phyloP scores from a whole-genome alignment of 1,284 basidiomycete genomes.

The Termitomyces sp. region DNA sequence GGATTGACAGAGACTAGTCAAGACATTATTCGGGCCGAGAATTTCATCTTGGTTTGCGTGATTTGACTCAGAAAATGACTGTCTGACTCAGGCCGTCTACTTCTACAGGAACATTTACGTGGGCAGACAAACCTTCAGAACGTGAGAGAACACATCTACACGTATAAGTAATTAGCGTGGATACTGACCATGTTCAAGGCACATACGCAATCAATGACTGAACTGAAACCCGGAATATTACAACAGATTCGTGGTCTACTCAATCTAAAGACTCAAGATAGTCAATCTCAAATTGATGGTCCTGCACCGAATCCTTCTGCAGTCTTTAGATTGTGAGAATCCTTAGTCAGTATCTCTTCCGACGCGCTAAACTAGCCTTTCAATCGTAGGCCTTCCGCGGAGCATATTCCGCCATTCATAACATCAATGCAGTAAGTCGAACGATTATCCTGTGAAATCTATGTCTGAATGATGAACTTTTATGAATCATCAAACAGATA shows the following conservation, averaged over 20 bases:
- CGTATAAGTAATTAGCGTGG: neutral
- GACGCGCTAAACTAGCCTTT: neutral
- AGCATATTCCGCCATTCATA: neutral
- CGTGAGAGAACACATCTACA: neutral
- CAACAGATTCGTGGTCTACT: neutral
- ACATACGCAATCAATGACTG: neutral
- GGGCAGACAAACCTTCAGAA: neutral
- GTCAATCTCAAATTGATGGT: neutral
- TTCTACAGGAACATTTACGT: neutral
- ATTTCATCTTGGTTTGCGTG: neutral
- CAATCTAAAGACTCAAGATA: neutral
- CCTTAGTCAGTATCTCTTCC: neutral
- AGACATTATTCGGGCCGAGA: neutral
- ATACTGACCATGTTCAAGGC: neutral
- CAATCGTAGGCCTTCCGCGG: neutral
- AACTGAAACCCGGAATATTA: neutral
- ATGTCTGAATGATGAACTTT: neutral
- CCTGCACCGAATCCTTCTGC: neutral
- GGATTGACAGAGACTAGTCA: neutral
- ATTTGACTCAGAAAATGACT: neutral
- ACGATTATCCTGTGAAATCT: neutral
- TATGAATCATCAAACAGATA: neutral
- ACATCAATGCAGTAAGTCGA: neutral
- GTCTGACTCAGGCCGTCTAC: neutral
- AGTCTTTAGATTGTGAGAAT: neutral